phyloP scores from a whole-genome alignment of 257 asterid genomes.

The Coffea eugenioides region DNA sequence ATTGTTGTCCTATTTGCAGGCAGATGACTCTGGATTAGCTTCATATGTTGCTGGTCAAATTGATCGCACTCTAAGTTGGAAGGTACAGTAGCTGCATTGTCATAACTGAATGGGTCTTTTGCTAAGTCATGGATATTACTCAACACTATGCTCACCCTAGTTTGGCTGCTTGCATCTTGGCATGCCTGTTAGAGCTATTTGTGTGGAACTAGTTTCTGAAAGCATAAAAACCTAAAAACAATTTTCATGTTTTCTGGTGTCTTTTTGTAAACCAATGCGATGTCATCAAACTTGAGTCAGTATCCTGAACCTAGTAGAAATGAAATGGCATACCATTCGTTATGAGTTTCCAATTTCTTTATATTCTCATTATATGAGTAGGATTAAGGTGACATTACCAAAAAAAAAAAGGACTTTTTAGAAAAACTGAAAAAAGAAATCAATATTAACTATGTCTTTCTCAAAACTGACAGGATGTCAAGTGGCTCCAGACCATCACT shows the following conservation, averaged over 20 bases:
- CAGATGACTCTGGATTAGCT: constrained; percentile 79
- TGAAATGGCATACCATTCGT: too few relatives aligned
- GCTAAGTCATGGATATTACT: not conserved
- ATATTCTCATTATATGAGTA: not conserved
- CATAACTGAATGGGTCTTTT: not conserved
- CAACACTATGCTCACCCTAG: not conserved
- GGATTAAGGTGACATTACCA: not conserved
- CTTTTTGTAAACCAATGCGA: too few relatives aligned
- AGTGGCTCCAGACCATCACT: constrained; percentile 98
- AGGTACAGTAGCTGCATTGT: constrained; percentile 41
- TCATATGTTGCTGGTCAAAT: constrained; percentile 85
- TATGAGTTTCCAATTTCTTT: not conserved
- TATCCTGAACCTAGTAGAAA: not conserved
- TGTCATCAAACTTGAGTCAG: not conserved
- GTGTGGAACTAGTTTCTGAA: not conserved
- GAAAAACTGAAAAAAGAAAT: not conserved
- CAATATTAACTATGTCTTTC: constrained; percentile 10
- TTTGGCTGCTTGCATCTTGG: not conserved
- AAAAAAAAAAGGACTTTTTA: not conserved
- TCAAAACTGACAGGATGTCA: constrained; percentile 61
- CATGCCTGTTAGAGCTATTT: not conserved
- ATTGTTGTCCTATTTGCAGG: constrained; percentile 33
- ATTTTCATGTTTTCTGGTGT: not conserved
- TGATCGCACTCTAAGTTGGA: constrained; percentile 91
- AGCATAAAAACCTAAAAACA: not conserved